Percentiles rank a stretch among this genome's conserved stretches.
Conservation (phyloP, 1,284 basidiomycete species). For the Ceratobasidium sp. region DNA sequence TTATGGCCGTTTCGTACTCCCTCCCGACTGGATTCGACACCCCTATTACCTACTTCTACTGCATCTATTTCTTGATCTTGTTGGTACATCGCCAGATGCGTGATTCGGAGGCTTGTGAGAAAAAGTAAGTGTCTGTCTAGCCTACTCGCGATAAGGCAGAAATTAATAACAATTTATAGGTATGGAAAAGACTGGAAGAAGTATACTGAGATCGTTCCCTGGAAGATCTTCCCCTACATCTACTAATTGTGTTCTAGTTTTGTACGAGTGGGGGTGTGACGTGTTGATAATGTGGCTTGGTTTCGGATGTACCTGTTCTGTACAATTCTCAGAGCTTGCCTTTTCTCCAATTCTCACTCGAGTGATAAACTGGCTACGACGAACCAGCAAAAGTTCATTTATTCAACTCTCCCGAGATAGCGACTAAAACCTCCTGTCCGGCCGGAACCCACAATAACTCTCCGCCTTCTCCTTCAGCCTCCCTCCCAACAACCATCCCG, state of each 20-base stretch:
- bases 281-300: conserved; percentile 4
- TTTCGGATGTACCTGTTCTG: conserved; percentile 18
- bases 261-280: neutral
- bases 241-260: conserved; percentile 59
- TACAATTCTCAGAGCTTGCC: too few relatives aligned
- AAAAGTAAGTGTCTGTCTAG: conserved; percentile 68
- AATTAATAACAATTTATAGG: conserved; percentile 52
- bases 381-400: neutral
- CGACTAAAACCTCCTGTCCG: conserved; percentile 66
- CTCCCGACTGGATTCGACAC: conserved; percentile 92
- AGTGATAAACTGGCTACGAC: too few relatives aligned
- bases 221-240: conserved; percentile 88
- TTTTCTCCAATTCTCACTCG: too few relatives aligned
- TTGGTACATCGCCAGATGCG: conserved; percentile 90
- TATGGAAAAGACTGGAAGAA: conserved; percentile 88
- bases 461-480: conserved; percentile 56
- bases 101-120: conserved; percentile 91
- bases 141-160: conserved; percentile 8
- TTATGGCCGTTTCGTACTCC: conserved; percentile 95
- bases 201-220: conserved; percentile 87
- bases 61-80: conserved; percentile 87
- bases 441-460: conserved; percentile 86
- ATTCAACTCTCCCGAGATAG: conserved; percentile 48
- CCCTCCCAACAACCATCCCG: conserved; percentile 70
- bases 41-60: conserved; percentile 97